Percentiles rank a stretch among this genome's conserved stretches.
phyloP scores from a whole-genome alignment of 768 basidiomycete species.

The Pluteus cervinus region DNA sequence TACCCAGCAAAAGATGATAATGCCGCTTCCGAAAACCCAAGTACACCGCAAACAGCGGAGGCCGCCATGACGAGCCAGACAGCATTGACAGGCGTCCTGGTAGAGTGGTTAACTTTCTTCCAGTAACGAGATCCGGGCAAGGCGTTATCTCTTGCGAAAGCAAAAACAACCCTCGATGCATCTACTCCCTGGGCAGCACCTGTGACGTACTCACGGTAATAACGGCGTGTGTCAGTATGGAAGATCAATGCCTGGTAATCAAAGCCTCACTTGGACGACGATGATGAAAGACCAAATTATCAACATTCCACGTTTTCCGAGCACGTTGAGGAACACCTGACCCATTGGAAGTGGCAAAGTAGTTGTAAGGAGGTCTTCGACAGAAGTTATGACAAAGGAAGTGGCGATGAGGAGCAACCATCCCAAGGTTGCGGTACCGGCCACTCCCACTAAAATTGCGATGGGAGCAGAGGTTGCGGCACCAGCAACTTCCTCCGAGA shows the following conservation, averaged over 20 bases:
- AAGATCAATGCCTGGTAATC: neutral
- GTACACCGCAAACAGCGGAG: constrained; percentile 51
- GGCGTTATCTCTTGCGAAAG: constrained; percentile 69
- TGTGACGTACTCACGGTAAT: constrained; percentile 51
- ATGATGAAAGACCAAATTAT: constrained; percentile 68
- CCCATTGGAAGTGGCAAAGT: constrained; percentile 63
- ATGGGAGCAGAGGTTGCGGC: constrained; percentile 61
- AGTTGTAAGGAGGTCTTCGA: constrained; percentile 41
- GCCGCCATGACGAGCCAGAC: constrained; percentile 66
- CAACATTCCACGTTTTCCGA: constrained; percentile 69
- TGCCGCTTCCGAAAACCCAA: constrained; percentile 62
- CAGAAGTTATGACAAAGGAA: constrained; percentile 57
- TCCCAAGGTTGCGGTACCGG: constrained; percentile 51
- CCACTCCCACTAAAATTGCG: constrained; percentile 62
- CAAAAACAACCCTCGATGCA: constrained; percentile 70
- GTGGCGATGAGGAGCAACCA: constrained; percentile 64
- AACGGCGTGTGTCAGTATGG: neutral
- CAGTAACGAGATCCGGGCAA: constrained; percentile 68
- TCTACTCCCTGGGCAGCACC: constrained; percentile 73
- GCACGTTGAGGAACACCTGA: constrained; percentile 57
- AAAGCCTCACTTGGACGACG: constrained; percentile 37
- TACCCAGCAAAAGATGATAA: constrained; percentile 65
- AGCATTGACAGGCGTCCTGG: constrained; percentile 68
- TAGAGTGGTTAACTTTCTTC: constrained; percentile 53
- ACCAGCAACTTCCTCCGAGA: constrained; percentile 65